A percentile compares a stretch with the other conserved stretches of the same genome.
These are phyloP conservation scores for Ciborinia camelliae DNA, from an alignment of 2,329 filamentous ascomycete genomes.

Conservation along the genomic window DNA sequence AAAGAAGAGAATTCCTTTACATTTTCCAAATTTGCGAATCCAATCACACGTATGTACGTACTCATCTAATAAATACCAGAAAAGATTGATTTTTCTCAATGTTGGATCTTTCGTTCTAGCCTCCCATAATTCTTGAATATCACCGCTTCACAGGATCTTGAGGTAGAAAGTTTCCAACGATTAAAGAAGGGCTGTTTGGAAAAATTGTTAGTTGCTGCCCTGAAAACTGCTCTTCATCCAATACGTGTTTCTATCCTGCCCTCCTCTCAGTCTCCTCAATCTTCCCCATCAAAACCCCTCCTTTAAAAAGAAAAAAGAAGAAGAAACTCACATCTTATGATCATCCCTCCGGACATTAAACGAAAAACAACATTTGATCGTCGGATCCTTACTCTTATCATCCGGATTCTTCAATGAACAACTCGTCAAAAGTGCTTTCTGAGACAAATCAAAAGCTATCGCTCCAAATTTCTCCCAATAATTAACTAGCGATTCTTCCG, in stretches of 20 bases:
- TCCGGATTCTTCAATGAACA: constrained; percentile 85
- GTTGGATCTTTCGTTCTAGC: constrained; percentile 15
- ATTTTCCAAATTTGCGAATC: background rate
- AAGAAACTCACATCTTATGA: constrained; percentile 79
- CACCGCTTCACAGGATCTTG: constrained; percentile 60
- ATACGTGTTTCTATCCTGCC: background rate
- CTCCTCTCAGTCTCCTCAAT: background rate
- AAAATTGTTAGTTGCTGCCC: background rate
- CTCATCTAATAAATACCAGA: constrained; percentile 14
- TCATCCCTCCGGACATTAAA: constrained; percentile 94
- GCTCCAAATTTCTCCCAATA: constrained; percentile 99
- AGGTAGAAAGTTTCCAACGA: constrained; percentile 94
- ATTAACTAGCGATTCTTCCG: constrained; percentile 88
- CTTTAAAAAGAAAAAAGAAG: background rate
- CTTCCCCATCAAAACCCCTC: background rate
- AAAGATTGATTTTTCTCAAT: background rate
- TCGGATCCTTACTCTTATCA: constrained; percentile 63
- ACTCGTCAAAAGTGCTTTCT: constrained; percentile 92
- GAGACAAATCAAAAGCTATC: constrained; percentile 89
- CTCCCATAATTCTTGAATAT: constrained; percentile 32
- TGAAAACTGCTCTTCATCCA: background rate
- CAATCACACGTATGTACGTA: constrained; percentile 12
- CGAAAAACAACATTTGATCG: constrained; percentile 92
- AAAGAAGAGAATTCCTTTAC: too few relatives aligned
- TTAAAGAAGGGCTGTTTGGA: constrained; percentile 72